Base-by-base conservation (phyloP, 805 yeast species). In the Jamesozyma jinghongensis region DNA sequence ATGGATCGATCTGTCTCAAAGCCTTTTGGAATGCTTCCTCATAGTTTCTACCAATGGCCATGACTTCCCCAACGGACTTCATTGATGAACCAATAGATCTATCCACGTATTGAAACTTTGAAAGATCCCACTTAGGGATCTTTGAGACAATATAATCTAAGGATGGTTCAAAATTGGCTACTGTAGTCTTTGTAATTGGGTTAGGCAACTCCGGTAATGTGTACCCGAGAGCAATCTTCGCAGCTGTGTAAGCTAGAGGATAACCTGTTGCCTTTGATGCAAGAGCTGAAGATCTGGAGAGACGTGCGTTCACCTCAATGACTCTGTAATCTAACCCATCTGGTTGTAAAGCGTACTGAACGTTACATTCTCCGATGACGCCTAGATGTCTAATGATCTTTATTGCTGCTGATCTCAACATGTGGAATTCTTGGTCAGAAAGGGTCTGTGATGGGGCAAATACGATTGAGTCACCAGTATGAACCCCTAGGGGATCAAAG, bases 261-360 rank as follows among this genome's bases (percentile, higher is more conserved):
- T 90, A 90, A 54, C 98, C 98, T 31, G 98, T 90, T 35, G 98
- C 98, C 69, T 90, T 90, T 30, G 97, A 90, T 26, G 98, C 98
- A 52, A 90, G 75, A 34, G 98, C 98, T 28, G 97, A 88, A 25
- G 97, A 92, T 61, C 98, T 80, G 32, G 97, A 88, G 54, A 90
- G 74, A 66, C 98, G 81, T 34, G 98, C 98, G 61, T 90, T 90
- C 48, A 90, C 98, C 68, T 90, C 98, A 57, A 90, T 92, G 48
- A 90, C 95, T 63, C 97, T 79, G 73, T 83, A 90, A 59, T 90
- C 97, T 54, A 85, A 75, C 27, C 95, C 94, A 65, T 87, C 92
- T 34, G 98, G 96, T 62, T 88, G 94, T 52, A 90, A 74, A 40
- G 97, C 94, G 61, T 90, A 90, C 67, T 90, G 98, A 48, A 90